Conservation (phyloP, 2,329 filamentous ascomycete genomes). For the Verticillium longisporum region DNA sequence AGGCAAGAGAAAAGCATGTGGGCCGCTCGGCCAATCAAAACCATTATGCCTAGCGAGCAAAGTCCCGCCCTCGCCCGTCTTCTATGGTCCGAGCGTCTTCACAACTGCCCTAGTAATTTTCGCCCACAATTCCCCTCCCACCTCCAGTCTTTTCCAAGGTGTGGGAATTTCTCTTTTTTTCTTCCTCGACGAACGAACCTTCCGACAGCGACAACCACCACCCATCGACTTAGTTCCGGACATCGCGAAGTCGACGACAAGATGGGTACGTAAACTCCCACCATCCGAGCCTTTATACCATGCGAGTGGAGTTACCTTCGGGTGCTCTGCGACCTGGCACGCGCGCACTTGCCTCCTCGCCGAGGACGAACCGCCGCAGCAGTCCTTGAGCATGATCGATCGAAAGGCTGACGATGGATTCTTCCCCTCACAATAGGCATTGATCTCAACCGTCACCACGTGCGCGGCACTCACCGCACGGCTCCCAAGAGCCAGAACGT, state of each 20-base stretch:
- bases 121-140: conserved; percentile 2
- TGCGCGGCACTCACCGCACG: conserved; percentile 74
- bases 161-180: conserved; percentile 2
- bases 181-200: conserved; percentile 2
- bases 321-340: background rate
- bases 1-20: background rate
- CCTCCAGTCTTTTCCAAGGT: conserved; percentile 1
- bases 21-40: background rate
- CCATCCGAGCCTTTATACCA: conserved; percentile 26
- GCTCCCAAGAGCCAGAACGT: conserved; percentile 98
- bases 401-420: conserved; percentile 54
- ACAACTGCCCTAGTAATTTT: background rate
- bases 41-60: background rate
- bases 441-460: conserved; percentile 65
- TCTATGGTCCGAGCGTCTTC: background rate
- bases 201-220: conserved; percentile 24
- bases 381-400: conserved; percentile 52
- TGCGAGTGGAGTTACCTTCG: conserved; percentile 21
- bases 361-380: background rate
- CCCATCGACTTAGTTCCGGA: conserved; percentile 16
- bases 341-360: background rate
- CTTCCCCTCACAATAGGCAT: conserved; percentile 50
- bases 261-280: conserved; percentile 52
- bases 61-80: background rate
- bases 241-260: conserved; percentile 42